Base-by-base conservation (phyloP, 345 rosid genomes). In the Acer yangbiense region DNA sequence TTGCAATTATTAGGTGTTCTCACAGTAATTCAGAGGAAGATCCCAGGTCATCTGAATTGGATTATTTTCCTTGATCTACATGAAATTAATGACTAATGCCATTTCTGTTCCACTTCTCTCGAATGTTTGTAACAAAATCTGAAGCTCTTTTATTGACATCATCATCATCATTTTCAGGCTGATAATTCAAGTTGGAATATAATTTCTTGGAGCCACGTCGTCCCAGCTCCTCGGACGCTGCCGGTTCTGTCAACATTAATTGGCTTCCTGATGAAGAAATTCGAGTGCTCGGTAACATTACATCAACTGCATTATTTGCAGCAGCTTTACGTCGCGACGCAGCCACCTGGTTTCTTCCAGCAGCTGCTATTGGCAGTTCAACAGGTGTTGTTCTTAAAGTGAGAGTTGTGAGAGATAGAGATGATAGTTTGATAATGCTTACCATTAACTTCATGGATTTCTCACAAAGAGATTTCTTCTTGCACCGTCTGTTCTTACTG, bases 381-480 rank as follows among this genome's bases (percentile, higher is more conserved):
- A 41, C 0, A 3, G 63, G 25, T 74, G 72, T 14, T 74, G 72
- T 10, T 43, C 50, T 67, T 11, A 78, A 46, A 60, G 65, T 74
- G 27, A 44, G 13, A 32, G 71, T 63, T 41, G 82, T 79, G 2
- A 80, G 60, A 46, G 79, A 78, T 23, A 80, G n/a, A 9, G 83
- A 65, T n/a, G 80, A 77, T 11, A 54, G 41, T 54, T 39, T 77
- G 20, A 80, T 65, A 63, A 80, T 75, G 54, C 76, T 80, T 4
- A 75, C 68, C 57, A 72, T 75, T 72, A 75, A 55, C 58, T 71
- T 71, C 72, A 75, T 74, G 67, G 83, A 77, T 68, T 71, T 78
- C 82, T 80, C 75, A 41, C 86, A 75, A 0, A 77, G 57, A 58
- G 68, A 70, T 54, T 52, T 67, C 69, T 71, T 77, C 72, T 71